Base-by-base conservation (phyloP, 257 asterid genomes). In the Echium plantagineum region DNA sequence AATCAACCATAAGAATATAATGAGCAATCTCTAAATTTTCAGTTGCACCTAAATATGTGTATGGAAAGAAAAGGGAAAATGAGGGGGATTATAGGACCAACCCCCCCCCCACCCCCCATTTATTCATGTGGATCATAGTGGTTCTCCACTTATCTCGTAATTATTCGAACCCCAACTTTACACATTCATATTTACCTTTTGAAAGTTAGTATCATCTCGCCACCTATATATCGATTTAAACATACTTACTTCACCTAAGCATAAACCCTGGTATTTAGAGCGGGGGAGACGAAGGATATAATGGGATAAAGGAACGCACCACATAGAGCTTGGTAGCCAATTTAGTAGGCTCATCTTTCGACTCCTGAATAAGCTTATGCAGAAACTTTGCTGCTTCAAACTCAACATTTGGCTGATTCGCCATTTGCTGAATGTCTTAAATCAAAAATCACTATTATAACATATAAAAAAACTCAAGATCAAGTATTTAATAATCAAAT, bases 311-410 rank as follows among this genome's bases (percentile, higher is more conserved):
- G 9, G 21, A 52, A 72, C 88, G 24, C 62, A 91, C 98, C 95
- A 91, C 98, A 60, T 86, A 83, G 71, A 93, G 98, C 80, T 93
- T 93, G 60, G 97, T 81, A 26, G 97, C 98, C 86, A 93, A 79
- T 72, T 93, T 93, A 56, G 87, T 81, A 47, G 98, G 97, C 81
- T 93, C 98, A 35, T 93, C 98, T 74, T 73, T 93, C 38, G 98
- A 93, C 57, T 93, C 98, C 76, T 93, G 97, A 69, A 93, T 93
- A 64, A 93, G 96, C 71, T 93, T 93, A 47, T 93, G 98, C 72
- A 93, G 77, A 77, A 93, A 89, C 77, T 93, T 93, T 58, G 98
- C 98, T 55, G 98, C 98, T 76, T 93, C 98, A 79, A 89, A 70
- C 89, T 93, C 98, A 53, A 93, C 96, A 79, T 86, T 84, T 70